Evolutionary conservation across 129 eudicot species (phyloP).

Genomic region (Chrysanthemum makinoi): DNA sequence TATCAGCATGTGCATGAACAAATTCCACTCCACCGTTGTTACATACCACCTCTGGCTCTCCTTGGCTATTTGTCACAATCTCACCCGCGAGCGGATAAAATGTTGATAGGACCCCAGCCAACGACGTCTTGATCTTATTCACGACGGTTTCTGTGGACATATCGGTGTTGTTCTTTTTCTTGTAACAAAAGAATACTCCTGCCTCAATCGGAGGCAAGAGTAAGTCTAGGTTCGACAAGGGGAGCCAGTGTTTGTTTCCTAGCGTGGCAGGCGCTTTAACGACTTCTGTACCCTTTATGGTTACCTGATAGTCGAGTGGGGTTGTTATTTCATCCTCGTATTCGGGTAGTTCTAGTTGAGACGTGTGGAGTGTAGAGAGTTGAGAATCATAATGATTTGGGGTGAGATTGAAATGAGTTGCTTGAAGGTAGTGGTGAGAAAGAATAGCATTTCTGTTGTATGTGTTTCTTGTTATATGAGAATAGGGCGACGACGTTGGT

Average conservation of each 20-base stretch:
- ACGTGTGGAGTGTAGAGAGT: slow-evolving; percentile 6
- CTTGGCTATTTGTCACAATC: slow-evolving; percentile 40
- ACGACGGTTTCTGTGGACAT: slow-evolving; percentile 24
- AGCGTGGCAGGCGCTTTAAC: slow-evolving; percentile 25
- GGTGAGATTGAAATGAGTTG: background rate
- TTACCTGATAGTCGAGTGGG: slow-evolving; percentile 25
- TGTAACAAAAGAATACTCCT: slow-evolving; percentile 54
- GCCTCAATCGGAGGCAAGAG: slow-evolving; percentile 51
- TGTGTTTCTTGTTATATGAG: background rate
- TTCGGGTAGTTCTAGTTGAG: background rate
- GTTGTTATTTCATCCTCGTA: background rate
- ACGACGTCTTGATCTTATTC: slow-evolving; percentile 37
- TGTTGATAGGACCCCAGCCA: slow-evolving; percentile 37
- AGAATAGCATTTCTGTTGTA: background rate
- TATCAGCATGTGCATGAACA: slow-evolving; percentile 41
- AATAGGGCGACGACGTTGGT: background rate
- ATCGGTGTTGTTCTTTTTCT: slow-evolving; percentile 10
- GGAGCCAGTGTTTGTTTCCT: slow-evolving; percentile 43
- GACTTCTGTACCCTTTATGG: slow-evolving; percentile 38
- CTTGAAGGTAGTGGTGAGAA: background rate
- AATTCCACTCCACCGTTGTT: slow-evolving; percentile 66
- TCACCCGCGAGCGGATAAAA: slow-evolving; percentile 63
- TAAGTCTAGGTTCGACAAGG: slow-evolving; percentile 58
- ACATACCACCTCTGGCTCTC: slow-evolving; percentile 57
- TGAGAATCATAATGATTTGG: background rate